Conservation (phyloP, 495 filamentous ascomycete species). For the Podospora appendiculata region DNA sequence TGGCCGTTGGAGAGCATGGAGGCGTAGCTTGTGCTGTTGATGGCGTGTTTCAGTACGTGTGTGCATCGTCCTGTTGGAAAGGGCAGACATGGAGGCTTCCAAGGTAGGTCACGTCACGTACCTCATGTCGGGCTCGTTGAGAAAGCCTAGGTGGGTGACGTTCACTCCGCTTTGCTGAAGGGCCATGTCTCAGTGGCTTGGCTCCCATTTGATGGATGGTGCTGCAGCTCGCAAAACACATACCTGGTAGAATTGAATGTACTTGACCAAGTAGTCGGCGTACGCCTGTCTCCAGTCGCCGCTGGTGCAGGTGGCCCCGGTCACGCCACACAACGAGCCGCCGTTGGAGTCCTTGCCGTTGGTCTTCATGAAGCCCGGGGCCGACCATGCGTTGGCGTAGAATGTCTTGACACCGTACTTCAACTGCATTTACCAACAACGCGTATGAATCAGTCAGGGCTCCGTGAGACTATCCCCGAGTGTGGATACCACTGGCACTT, state of each 20-base stretch:
- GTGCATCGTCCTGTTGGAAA: too few relatives aligned
- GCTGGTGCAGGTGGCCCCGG: constrained; percentile 31
- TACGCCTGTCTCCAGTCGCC: constrained; percentile 51
- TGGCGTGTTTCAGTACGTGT: too few relatives aligned
- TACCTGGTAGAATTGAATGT: constrained; percentile 39
- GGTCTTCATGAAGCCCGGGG: constrained; percentile 53
- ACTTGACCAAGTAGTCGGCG: constrained; percentile 47
- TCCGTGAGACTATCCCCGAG: too few relatives aligned
- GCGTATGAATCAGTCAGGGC: too few relatives aligned
- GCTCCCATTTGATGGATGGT: not conserved
- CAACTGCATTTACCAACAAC: not conserved
- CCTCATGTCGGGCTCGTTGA: constrained; percentile 49
- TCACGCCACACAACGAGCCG: constrained; percentile 43
- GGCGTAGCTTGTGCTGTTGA: constrained; percentile 29
- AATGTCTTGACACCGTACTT: constrained; percentile 36
- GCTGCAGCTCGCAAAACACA: not conserved
- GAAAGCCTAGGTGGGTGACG: constrained; percentile 44
- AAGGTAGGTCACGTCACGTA: constrained; percentile 6
- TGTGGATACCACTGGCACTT: not conserved
- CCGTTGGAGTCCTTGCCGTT: constrained; percentile 32
- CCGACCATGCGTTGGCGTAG: constrained; percentile 50
- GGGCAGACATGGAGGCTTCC: too few relatives aligned
- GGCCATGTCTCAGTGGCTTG: not conserved
- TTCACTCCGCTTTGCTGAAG: constrained; percentile 28
- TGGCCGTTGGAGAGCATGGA: constrained; percentile 37